phyloP scores from a whole-genome alignment of 2,329 filamentous ascomycete species.

The Talaromyces islandicus region DNA sequence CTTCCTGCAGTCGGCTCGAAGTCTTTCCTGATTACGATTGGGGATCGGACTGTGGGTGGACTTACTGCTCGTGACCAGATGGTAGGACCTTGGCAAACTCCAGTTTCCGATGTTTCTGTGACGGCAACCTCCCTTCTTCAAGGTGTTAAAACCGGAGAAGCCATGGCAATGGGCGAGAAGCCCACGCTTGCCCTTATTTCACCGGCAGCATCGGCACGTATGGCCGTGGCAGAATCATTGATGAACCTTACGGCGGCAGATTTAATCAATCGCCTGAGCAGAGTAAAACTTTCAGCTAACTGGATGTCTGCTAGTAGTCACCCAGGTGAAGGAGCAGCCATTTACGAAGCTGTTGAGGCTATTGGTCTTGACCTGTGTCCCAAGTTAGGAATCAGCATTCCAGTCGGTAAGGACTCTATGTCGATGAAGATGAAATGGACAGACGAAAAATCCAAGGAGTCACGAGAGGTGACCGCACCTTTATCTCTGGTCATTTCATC shows the following conservation, averaged over 20 bases:
- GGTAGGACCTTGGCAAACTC: conserved; percentile 93
- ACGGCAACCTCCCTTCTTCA: conserved; percentile 74
- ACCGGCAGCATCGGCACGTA: conserved; percentile 81
- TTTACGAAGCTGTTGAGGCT: conserved; percentile 90
- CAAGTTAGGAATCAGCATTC: conserved; percentile 83
- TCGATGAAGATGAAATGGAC: conserved; percentile 99
- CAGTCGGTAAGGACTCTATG: conserved; percentile 96
- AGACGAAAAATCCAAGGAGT: conserved; percentile 58
- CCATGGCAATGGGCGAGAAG: conserved; percentile 97
- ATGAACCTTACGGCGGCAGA: conserved; percentile 86
- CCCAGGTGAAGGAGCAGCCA: conserved; percentile 81
- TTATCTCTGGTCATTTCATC: conserved; percentile 88
- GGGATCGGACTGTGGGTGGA: conserved; percentile 85
- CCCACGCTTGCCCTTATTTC: conserved; percentile 85
- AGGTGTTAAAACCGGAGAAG: conserved; percentile 75
- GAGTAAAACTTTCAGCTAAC: conserved; percentile 87
- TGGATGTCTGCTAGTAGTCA: conserved; percentile 99
- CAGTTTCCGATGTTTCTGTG: conserved; percentile 89
- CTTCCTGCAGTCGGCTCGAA: conserved; percentile 93
- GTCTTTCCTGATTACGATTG: conserved; percentile 94
- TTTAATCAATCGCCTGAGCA: conserved; percentile 64
- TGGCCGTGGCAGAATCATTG: conserved; percentile 91
- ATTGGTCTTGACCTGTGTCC: conserved; percentile 92
- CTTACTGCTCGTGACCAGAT: conserved; percentile 87
- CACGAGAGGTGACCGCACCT: conserved; percentile 84